Base-by-base conservation (phyloP, 2,329 filamentous ascomycete genomes). In the Ambrosiella beaveri region DNA sequence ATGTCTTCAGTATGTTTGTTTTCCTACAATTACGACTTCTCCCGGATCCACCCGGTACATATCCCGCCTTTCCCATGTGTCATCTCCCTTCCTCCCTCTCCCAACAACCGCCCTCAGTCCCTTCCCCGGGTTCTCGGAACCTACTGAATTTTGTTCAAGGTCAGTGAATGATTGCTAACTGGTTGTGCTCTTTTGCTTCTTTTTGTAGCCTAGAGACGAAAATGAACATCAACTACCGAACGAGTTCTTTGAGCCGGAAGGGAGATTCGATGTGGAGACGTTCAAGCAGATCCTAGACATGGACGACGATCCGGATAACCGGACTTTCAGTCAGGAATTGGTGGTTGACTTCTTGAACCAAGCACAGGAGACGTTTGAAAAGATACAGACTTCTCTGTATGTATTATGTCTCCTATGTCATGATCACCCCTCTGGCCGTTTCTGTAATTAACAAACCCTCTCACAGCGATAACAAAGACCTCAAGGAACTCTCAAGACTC, bases 221-320 rank as follows among this genome's bases (percentile, higher is more conserved):
- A 27, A 27, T 4, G 27, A 27, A 27, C 27, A 27, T 27, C 27
- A 27, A 27, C 27, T 27, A 27, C 27, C 27, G 27, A 27, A 27
- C 27, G 27, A 27, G 27, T 27, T 27, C 27, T 27, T 27, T 4
- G 27, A 27, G 27, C 27, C 27, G 27, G 27, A 27, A 27, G 27
- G 27, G 2, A 77, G 77, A 67, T 83, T 98, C 71, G 91, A 97
- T 69, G 73, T 75, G 61, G 69, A 71, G 58, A 95, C 89, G 59
- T 98, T 98, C 66, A 82, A 84, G 65, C 93, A 97, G 75, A 97
- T 98, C 68, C 80, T 97, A 62, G 93, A 97, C 71, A 96, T 98
- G 91, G 93, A 98, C 69, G 93, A 97, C 63, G 86, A 87, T 63
- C 85, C 87, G 64, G 80, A 83, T 9, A 86, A 91, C 63, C 79